Evolutionary conservation across 306 rosid species (phyloP).

Genomic region (Citrullus amarus): DNA sequence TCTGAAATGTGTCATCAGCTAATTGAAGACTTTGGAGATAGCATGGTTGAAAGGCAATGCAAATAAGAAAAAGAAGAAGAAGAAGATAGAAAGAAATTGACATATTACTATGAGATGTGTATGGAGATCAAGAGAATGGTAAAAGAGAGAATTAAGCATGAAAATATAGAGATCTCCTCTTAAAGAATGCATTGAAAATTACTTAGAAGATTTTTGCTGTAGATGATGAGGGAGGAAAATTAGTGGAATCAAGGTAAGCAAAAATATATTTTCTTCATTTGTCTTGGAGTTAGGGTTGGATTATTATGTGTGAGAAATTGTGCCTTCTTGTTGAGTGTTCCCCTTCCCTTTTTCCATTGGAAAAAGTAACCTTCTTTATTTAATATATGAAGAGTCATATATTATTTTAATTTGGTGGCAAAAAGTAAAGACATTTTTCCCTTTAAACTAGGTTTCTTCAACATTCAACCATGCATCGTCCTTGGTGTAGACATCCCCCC

Average conservation of each 20-base stretch:
- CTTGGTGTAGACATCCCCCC: neutral
- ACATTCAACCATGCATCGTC: slow-evolving; percentile 1
- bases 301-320: neutral
- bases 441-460: slow-evolving; percentile 1
- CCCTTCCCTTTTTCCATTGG: neutral
- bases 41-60: neutral
- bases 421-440: slow-evolving; percentile 7
- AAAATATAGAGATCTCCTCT: neutral
- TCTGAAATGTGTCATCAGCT: neutral
- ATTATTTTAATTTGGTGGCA: neutral
- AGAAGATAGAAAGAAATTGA: neutral
- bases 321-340: neutral
- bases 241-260: neutral
- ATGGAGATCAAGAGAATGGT: neutral
- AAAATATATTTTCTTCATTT: neutral
- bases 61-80: neutral
- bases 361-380: neutral
- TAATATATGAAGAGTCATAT: neutral
- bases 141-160: neutral
- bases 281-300: slow-evolving; percentile 2
- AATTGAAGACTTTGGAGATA: neutral
- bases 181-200: neutral
- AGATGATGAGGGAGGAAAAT: neutral
- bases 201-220: neutral
- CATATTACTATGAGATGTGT: neutral